Evolutionary conservation across 257 asterid species (phyloP), one percentile per base, ranked within the genome.

Genomic region (Eustoma russellianum): DNA sequence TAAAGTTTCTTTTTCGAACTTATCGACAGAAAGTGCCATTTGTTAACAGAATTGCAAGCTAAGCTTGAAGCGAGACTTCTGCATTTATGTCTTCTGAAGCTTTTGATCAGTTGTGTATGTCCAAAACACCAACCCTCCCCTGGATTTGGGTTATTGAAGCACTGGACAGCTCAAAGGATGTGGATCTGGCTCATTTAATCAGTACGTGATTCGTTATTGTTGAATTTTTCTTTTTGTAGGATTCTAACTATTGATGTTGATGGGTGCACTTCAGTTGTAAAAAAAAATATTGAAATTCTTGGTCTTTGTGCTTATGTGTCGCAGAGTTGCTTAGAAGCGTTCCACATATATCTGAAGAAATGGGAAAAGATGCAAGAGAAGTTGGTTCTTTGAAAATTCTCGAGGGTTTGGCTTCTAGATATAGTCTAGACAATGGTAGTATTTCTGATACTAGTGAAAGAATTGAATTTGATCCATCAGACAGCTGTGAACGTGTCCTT

Each of bases 61-160:
- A 38, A 38, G 43, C 8, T 4, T 38, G 43, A 8, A 38, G 9
- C 3, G 43, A 38, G 12, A 38, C 12, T 38, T 38, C 43, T 28
- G 17, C 10, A 13, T 64, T 46, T 69, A 62, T 57, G 62, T 63
- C 62, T 46, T 56, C 55, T 67, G 76, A 67, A 67, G 68, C 56
- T 63, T 56, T 70, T 57, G 56, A 61, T 41, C 59, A 46, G 41
- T 47, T 62, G 55, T 48, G 57, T 43, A 80, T 83, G 93, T 51
- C 78, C 17, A 57, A 57, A 43, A 50, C 74, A 33, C 67, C 77
- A 52, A 52, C 52, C 50, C 73, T 79, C 40, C 85, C 88, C 7
- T 68, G 77, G 81, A 65, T 62, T 50, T 79, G 85, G 87, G 87
- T 70, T 59, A 63, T 84, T 28, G 91, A 79, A 72, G 68, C 77